Evolutionary conservation across 257 asterid genomes (phyloP).

Genomic region (Solanum virginianum): DNA sequence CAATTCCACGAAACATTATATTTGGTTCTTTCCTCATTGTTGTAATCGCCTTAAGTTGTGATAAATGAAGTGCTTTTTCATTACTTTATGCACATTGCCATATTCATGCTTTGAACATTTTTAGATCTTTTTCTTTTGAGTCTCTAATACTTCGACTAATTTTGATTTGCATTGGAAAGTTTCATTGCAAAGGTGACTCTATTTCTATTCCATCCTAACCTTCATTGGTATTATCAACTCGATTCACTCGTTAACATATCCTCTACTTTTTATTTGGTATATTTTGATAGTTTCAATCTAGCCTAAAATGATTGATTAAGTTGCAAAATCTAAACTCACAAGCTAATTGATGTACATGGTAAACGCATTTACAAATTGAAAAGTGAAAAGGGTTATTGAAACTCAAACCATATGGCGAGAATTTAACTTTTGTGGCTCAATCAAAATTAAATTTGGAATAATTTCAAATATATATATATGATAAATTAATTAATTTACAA

Average conservation of each 20-base stretch:
- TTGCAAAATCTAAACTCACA: background rate
- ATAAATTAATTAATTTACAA: too few species aligned
- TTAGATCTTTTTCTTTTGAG: background rate
- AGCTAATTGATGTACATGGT: background rate
- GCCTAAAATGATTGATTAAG: too few species aligned
- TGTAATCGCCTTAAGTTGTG: background rate
- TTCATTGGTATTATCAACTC: background rate
- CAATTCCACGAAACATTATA: constrained; percentile 1
- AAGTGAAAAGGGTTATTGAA: background rate
- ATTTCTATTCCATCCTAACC: background rate
- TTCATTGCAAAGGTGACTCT: background rate
- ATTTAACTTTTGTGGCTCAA: background rate
- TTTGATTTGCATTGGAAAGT: fast-evolving
- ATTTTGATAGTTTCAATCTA: background rate
- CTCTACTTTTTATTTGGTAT: background rate
- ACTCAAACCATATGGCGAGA: background rate
- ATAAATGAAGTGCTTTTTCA: background rate
- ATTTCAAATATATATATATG: too few species aligned
- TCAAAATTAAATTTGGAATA: too few species aligned
- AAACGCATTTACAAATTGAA: background rate
- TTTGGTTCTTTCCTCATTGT: background rate
- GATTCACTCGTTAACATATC: background rate
- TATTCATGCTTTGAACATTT: background rate
- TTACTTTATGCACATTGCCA: background rate
- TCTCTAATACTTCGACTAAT: background rate